phyloP scores from a whole-genome alignment of 192 early-diverging fungal species.

The Coemansia sp. region DNA sequence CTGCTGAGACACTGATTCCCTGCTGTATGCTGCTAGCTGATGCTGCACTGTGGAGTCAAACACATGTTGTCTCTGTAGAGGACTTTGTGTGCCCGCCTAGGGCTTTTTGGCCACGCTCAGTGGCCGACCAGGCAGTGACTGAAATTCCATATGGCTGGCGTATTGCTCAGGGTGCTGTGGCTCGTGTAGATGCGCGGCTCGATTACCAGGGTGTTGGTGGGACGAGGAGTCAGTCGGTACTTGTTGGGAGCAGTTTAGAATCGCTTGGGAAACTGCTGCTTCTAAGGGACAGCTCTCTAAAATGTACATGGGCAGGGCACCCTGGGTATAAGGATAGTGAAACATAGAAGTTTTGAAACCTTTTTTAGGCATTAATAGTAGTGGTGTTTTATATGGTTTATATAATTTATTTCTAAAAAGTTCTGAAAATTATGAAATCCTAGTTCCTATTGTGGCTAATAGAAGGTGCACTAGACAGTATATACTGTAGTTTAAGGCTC shows the following conservation, averaged over 20 bases:
- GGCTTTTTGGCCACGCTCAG: slow-evolving; percentile 15
- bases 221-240: neutral
- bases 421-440: too few species aligned
- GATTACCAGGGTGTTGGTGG: slow-evolving; percentile 12
- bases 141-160: slow-evolving; percentile 41
- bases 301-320: slow-evolving; percentile 47
- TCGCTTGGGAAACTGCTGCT: slow-evolving; percentile 32
- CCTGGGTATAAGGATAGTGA: slow-evolving; percentile 30
- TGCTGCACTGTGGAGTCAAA: neutral
- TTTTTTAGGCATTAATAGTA: too few species aligned
- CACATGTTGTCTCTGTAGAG: neutral
- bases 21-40: too few species aligned
- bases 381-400: neutral
- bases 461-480: too few species aligned
- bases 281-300: slow-evolving; percentile 19
- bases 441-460: too few species aligned
- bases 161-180: slow-evolving; percentile 31
- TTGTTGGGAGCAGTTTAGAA: slow-evolving; percentile 23
- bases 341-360: too few species aligned
- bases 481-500: too few species aligned
- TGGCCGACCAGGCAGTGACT: neutral
- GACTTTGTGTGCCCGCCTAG: slow-evolving; percentile 34
- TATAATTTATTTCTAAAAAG: too few species aligned
- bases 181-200: slow-evolving; percentile 34
- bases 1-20: neutral